These are phyloP conservation scores for Cicer judaicum DNA, from an alignment of 306 rosid species.

Conservation along the genomic window DNA sequence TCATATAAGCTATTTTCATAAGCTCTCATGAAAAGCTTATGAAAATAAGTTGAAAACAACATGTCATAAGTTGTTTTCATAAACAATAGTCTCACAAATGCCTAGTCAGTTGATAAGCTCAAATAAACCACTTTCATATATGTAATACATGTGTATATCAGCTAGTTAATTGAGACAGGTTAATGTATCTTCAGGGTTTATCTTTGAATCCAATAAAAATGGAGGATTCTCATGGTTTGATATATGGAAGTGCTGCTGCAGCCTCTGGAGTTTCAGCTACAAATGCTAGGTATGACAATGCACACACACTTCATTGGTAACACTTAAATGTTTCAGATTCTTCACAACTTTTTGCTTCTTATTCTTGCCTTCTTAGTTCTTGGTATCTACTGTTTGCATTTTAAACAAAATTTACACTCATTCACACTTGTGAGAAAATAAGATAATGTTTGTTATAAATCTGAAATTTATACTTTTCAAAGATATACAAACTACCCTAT, in stretches of 20 bases:
- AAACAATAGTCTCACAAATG: too few relatives aligned
- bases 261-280: conserved; percentile 55
- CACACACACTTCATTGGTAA: conserved; percentile 5
- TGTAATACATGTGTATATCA: neutral
- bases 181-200: conserved; percentile 55
- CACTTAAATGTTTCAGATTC: conserved; percentile 32
- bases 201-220: conserved; percentile 70
- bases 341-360: neutral
- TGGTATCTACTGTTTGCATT: neutral
- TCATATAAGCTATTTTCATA: too few relatives aligned
- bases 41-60: too few relatives aligned
- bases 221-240: conserved; percentile 54
- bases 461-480: too few relatives aligned
- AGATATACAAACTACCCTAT: too few relatives aligned
- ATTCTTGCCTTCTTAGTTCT: neutral
- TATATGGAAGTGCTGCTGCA: conserved; percentile 66
- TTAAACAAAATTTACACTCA: neutral
- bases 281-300: conserved; percentile 64
- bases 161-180: conserved; percentile 7
- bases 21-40: too few relatives aligned
- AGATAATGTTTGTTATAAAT: too few relatives aligned
- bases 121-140: too few relatives aligned
- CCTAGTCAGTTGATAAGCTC: too few relatives aligned
- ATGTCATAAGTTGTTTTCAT: too few relatives aligned
- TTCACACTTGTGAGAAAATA: neutral